Percentiles rank a stretch among this genome's conserved stretches.
These are phyloP conservation scores for Penicillium sp. DNA, from an alignment of 2,329 filamentous ascomycete species.

Conservation along the genomic window DNA sequence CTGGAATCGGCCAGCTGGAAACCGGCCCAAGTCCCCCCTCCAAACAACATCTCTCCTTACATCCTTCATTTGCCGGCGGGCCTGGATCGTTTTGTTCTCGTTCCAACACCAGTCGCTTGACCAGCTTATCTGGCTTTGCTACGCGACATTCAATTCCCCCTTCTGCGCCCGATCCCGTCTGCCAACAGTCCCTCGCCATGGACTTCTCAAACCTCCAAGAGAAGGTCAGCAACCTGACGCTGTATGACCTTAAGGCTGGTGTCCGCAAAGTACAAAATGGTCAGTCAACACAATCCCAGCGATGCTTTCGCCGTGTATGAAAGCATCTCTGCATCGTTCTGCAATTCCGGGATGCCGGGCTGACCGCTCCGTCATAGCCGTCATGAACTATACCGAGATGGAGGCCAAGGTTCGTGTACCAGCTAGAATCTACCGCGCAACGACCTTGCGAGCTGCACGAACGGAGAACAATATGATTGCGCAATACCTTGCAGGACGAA, in stretches of 20 bases:
- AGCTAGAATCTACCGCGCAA: constrained; percentile 17
- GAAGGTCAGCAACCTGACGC: constrained; percentile 84
- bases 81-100: constrained; percentile 17
- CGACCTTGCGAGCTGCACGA: background rate
- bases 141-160: constrained; percentile 2
- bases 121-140: background rate
- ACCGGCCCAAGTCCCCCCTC: constrained; percentile 19
- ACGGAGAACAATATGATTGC: background rate
- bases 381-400: constrained; percentile 98
- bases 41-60: constrained; percentile 20
- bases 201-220: constrained; percentile 84
- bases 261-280: constrained; percentile 97
- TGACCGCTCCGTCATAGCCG: constrained; percentile 59
- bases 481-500: background rate
- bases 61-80: constrained; percentile 18
- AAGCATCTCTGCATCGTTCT: constrained; percentile 4
- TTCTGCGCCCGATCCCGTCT: constrained; percentile 12
- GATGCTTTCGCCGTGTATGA: constrained; percentile 1
- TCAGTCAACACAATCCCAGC: constrained; percentile 48
- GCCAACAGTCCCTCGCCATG: constrained; percentile 57
- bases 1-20: constrained; percentile 32
- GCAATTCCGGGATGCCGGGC: constrained; percentile 13
- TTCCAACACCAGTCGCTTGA: constrained; percentile 15
- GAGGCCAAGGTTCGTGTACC: constrained; percentile 62
- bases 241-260: constrained; percentile 94